Conservation (phyloP, 2,329 filamentous ascomycete species). For the Hyphodiscus sp. region DNA sequence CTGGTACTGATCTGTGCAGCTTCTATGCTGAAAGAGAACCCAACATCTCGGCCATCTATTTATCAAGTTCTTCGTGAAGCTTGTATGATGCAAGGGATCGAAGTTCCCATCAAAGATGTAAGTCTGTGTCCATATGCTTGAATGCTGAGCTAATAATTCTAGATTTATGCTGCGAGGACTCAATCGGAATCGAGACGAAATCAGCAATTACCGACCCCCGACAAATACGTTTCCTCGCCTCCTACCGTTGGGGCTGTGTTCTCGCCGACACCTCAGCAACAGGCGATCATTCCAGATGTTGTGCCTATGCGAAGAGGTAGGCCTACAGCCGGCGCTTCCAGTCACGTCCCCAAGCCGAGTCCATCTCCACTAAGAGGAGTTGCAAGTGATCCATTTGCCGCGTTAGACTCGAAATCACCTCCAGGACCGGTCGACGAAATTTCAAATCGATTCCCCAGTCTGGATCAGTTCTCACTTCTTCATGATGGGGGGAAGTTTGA, state of each 20-base stretch:
- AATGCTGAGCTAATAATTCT: constrained; percentile 6
- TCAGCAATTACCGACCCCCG: constrained; percentile 51
- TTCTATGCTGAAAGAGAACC: constrained; percentile 84
- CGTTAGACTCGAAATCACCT: constrained; percentile 64
- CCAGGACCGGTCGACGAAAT: constrained; percentile 65
- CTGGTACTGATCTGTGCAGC: constrained; percentile 41
- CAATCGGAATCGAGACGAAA: constrained; percentile 55
- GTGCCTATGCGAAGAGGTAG: constrained; percentile 88
- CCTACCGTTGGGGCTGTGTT: constrained; percentile 75
- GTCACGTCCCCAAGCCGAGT: constrained; percentile 46
- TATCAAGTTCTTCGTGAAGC: constrained; percentile 86
- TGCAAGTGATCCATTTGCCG: constrained; percentile 80
- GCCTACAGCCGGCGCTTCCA: constrained; percentile 49
- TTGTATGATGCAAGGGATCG: constrained; percentile 81
- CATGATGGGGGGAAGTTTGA: constrained; percentile 84
- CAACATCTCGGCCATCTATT: constrained; percentile 73
- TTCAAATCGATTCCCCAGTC: constrained; percentile 76
- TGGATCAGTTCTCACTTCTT: constrained; percentile 88
- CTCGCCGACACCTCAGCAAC: constrained; percentile 64
- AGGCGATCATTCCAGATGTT: constrained; percentile 76
- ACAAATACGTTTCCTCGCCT: constrained; percentile 41
- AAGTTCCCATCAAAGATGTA: constrained; percentile 85
- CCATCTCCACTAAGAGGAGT: constrained; percentile 65
- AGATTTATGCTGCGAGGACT: constrained; percentile 66
- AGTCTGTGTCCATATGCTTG: constrained; percentile 30